Conservation (phyloP, 2,329 filamentous ascomycete species). For the Helminthosporium solani region DNA sequence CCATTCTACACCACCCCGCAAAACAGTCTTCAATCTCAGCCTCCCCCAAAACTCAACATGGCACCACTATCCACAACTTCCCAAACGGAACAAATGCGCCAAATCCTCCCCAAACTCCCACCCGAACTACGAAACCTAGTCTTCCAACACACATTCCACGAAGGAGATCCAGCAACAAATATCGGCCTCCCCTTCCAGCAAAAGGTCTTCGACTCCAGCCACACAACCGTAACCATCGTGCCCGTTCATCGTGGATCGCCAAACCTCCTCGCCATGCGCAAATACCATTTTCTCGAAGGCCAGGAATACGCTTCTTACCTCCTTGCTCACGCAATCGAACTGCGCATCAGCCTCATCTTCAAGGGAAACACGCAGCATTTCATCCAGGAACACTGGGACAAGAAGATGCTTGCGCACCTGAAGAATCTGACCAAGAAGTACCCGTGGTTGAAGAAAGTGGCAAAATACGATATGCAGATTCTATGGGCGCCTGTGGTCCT, state of each 20-base stretch:
- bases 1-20: neutral
- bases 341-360: constrained; percentile 28
- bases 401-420: constrained; percentile 22
- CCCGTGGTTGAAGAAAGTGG: constrained; percentile 27
- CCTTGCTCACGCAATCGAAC: constrained; percentile 17
- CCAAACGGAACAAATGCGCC: neutral
- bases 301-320: constrained; percentile 28
- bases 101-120: constrained; percentile 28
- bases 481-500: constrained; percentile 21
- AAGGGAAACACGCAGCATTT: constrained; percentile 28
- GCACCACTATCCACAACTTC: neutral
- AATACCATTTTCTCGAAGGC: constrained; percentile 23
- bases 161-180: constrained; percentile 7
- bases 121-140: constrained; percentile 35
- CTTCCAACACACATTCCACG: constrained; percentile 20
- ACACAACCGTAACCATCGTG: constrained; percentile 24
- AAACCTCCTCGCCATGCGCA: constrained; percentile 22
- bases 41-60: neutral
- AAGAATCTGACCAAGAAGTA: constrained; percentile 24
- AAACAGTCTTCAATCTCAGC: neutral
- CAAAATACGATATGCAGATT: constrained; percentile 25
- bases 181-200: constrained; percentile 19
- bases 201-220: constrained; percentile 28
- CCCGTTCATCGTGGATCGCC: constrained; percentile 25
- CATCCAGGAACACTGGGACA: constrained; percentile 30